Conservation (phyloP, 2,329 filamentous ascomycete genomes). For the Exophiala lecanii-corni region DNA sequence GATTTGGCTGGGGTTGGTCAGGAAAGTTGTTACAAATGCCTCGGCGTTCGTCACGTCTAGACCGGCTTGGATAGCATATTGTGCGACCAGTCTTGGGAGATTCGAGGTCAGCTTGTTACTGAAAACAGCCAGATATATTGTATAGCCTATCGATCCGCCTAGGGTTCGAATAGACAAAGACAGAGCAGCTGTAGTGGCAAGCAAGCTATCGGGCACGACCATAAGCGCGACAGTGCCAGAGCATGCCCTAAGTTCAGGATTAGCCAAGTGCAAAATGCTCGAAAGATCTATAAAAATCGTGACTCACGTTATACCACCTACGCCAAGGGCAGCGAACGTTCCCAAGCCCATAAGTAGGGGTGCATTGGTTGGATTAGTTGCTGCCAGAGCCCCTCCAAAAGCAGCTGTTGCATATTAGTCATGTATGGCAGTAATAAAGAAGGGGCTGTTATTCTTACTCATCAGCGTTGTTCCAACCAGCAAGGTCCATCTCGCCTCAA, state of each 20-base stretch:
- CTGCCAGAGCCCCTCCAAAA: slow-evolving; percentile 40
- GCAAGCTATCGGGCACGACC: slow-evolving; percentile 5
- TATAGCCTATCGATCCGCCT: slow-evolving; percentile 11
- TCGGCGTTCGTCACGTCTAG: slow-evolving; percentile 1
- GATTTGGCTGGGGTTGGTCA: slow-evolving; percentile 3
- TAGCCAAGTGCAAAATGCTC: too few relatives aligned
- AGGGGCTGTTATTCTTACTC: slow-evolving; percentile 4
- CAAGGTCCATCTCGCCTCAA: slow-evolving; percentile 56
- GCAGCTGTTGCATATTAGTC: slow-evolving; percentile 53
- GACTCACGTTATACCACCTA: slow-evolving; percentile 7
- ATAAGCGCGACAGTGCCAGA: slow-evolving; percentile 8
- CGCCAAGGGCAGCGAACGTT: slow-evolving; percentile 7
- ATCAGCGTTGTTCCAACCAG: slow-evolving; percentile 26
- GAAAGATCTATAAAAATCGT: too few relatives aligned
- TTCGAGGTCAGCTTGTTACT: slow-evolving; percentile 5
- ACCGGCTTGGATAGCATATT: slow-evolving; percentile 10
- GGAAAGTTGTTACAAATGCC: slow-evolving; percentile 8
- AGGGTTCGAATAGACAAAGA: slow-evolving; percentile 11
- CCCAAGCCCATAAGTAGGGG: slow-evolving; percentile 1
- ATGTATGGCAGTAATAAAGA: neutral
- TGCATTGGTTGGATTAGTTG: slow-evolving; percentile 48
- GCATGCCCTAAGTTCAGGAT: too few relatives aligned
- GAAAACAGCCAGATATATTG: slow-evolving; percentile 14
- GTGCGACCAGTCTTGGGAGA: slow-evolving; percentile 2
- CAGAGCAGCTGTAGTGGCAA: slow-evolving; percentile 9